These are phyloP conservation scores for Xylariaceae sp. DNA, from an alignment of 2,329 filamentous ascomycete genomes.

Conservation along the genomic window DNA sequence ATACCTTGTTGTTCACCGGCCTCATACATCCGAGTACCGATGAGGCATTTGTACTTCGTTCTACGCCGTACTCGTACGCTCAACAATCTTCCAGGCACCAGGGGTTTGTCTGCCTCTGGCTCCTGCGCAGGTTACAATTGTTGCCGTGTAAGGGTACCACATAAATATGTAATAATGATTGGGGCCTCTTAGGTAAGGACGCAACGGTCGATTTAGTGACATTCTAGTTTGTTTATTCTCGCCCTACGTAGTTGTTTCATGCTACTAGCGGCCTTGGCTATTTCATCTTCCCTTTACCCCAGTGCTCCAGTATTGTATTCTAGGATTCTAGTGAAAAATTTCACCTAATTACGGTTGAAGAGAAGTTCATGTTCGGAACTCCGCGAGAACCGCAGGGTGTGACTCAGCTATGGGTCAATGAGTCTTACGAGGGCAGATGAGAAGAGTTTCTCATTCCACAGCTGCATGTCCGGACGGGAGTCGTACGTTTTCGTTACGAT, in stretches of 20 bases:
- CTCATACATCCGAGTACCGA: slow-evolving; percentile 28
- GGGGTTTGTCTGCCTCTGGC: slow-evolving; percentile 9
- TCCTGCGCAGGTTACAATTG: slow-evolving; percentile 17
- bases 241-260: slow-evolving; percentile 26
- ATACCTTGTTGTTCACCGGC: slow-evolving; percentile 20
- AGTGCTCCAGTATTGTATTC: slow-evolving; percentile 11
- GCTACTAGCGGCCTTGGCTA: slow-evolving; percentile 24
- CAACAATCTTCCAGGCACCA: slow-evolving; percentile 29
- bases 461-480: not conserved
- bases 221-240: slow-evolving; percentile 9
- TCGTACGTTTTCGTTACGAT: slow-evolving; percentile 5
- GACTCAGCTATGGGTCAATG: slow-evolving; percentile 26
- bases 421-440: slow-evolving; percentile 18
- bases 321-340: not conserved
- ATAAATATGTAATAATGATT: no score
- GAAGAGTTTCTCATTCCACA: slow-evolving; percentile 20
- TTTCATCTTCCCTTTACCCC: slow-evolving; percentile 13
- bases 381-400: slow-evolving; percentile 26
- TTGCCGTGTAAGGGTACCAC: slow-evolving; percentile 23
- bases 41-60: slow-evolving; percentile 13
- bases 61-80: slow-evolving; percentile 1
- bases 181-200: slow-evolving; percentile 18
- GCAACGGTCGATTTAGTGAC: slow-evolving; percentile 13
- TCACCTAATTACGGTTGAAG: slow-evolving; percentile 5
- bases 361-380: slow-evolving; percentile 18